phyloP scores from a whole-genome alignment of 2,329 filamentous ascomycete genomes.

The Fusarium bulbicola region DNA sequence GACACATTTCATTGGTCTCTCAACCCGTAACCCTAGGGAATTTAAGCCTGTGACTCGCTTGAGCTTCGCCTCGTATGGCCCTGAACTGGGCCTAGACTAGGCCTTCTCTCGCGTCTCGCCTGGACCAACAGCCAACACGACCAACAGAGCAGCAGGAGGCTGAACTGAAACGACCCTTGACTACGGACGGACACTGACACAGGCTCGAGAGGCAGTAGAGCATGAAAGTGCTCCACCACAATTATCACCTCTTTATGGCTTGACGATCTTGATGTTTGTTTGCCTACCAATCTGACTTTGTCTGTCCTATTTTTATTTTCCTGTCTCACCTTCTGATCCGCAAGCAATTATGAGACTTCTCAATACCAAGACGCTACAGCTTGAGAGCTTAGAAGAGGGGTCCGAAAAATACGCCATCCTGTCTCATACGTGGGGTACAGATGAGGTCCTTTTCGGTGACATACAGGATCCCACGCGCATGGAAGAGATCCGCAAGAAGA shows the following conservation, averaged over 20 bases:
- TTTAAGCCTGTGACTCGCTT: conserved; percentile 33
- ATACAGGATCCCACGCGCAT: conserved; percentile 32
- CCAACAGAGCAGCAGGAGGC: conserved; percentile 22
- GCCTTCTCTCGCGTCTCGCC: conserved; percentile 17
- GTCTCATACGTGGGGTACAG: conserved; percentile 41
- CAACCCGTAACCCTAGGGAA: conserved; percentile 22
- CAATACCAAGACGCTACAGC: conserved; percentile 41
- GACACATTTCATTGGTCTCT: conserved; percentile 29
- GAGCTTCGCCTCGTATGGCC: conserved; percentile 24
- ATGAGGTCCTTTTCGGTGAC: conserved; percentile 40
- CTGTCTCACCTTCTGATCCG: background rate
- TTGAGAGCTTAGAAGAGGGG: conserved; percentile 30
- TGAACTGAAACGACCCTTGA: conserved; percentile 24
- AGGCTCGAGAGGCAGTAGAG: background rate
- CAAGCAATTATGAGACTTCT: conserved; percentile 39
- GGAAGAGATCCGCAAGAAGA: conserved; percentile 28
- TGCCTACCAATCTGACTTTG: background rate
- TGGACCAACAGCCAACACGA: conserved; percentile 23
- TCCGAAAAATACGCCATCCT: conserved; percentile 38
- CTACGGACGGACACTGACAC: background rate
- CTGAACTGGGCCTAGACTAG: conserved; percentile 3
- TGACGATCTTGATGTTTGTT: conserved; percentile 2
- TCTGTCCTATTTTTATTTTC: background rate
- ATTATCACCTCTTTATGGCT: conserved; percentile 18
- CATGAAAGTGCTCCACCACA: conserved; percentile 30